Conservation (phyloP, 2,329 filamentous ascomycete species). For the Colletotrichum destructivum region DNA sequence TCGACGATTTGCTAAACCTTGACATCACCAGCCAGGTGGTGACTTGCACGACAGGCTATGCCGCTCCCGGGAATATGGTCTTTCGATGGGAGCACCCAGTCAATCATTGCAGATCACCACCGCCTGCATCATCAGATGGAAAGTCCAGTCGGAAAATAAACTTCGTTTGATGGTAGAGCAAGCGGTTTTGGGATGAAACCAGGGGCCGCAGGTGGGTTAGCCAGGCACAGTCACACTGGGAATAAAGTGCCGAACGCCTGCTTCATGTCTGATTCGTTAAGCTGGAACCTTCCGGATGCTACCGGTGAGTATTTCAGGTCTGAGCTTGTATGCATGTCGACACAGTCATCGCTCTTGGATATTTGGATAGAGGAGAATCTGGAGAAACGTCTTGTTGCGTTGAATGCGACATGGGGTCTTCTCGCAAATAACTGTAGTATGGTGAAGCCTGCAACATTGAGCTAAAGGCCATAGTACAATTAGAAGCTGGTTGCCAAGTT, state of each 20-base stretch:
- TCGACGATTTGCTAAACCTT: neutral
- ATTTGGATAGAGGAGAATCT: neutral
- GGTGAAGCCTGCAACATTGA: too few species aligned
- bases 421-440: too few species aligned
- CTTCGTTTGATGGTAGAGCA: conserved; percentile 4
- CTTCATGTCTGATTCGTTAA: neutral
- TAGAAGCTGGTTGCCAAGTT: too few species aligned
- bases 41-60: too few species aligned
- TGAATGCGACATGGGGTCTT: too few species aligned
- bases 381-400: too few species aligned
- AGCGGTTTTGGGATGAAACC: conserved; percentile 24
- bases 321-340: neutral
- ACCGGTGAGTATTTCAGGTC: neutral
- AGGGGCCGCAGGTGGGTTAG: neutral
- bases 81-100: neutral
- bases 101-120: neutral
- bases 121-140: neutral
- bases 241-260: neutral
- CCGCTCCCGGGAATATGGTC: neutral
- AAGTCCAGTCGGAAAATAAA: neutral
- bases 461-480: too few species aligned
- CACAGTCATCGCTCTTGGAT: neutral
- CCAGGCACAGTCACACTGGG: neutral
- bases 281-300: neutral
- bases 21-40: neutral